These are phyloP conservation scores for Lichtheimia hyalospora DNA, from an alignment of 371 early-diverging fungal genomes.

Conservation along the genomic window DNA sequence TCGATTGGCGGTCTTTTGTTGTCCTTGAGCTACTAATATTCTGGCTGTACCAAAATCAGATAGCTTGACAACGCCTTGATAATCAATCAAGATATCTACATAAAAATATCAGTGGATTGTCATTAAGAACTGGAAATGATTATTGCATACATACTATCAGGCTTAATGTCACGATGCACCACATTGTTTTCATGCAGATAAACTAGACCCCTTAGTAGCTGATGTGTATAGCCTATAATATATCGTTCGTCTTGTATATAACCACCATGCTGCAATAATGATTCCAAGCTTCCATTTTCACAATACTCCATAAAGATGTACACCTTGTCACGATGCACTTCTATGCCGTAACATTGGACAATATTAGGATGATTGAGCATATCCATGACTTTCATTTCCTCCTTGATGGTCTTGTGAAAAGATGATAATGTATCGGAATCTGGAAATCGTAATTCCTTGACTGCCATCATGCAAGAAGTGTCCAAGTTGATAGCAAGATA, in stretches of 20 bases:
- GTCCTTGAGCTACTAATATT: constrained; percentile 47
- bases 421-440: constrained; percentile 68
- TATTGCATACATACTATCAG: constrained; percentile 63
- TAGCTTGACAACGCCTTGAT: constrained; percentile 76
- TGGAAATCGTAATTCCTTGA: constrained; percentile 88
- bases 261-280: constrained; percentile 77
- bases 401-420: constrained; percentile 75
- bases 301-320: constrained; percentile 96
- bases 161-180: constrained; percentile 92
- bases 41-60: constrained; percentile 93
- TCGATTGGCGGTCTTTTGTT: constrained; percentile 59
- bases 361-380: constrained; percentile 87
- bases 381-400: constrained; percentile 91
- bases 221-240: constrained; percentile 77
- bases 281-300: constrained; percentile 79
- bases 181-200: constrained; percentile 87
- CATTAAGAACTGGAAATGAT: neutral
- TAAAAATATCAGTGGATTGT: too few species aligned
- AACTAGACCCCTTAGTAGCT: constrained; percentile 83
- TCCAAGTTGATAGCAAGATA: constrained; percentile 84
- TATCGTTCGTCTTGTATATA: constrained; percentile 75
- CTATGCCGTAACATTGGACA: constrained; percentile 88
- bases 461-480: constrained; percentile 86
- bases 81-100: constrained; percentile 78
- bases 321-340: constrained; percentile 88